These are phyloP conservation scores for Dendrobium catenatum DNA, from an alignment of 106 monocot genomes.

Conservation along the genomic window DNA sequence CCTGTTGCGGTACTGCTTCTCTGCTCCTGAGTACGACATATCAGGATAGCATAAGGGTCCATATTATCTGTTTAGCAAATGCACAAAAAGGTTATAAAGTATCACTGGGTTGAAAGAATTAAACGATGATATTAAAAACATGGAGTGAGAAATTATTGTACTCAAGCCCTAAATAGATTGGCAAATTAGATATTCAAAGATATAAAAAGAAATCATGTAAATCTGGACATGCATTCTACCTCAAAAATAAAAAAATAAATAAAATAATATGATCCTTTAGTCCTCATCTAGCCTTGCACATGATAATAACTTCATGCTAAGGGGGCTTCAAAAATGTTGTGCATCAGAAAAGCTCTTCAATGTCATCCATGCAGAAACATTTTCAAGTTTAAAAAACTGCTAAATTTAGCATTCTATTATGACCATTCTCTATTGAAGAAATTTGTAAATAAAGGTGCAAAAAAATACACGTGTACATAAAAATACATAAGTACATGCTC, in stretches of 20 bases:
- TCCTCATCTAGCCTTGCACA: background rate
- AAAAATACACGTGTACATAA: background rate
- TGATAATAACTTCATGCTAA: background rate
- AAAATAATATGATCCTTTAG: background rate
- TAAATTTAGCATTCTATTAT: background rate
- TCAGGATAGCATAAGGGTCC: constrained; percentile 76
- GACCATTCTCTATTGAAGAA: background rate
- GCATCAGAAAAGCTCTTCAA: background rate
- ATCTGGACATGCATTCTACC: background rate
- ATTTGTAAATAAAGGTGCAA: background rate
- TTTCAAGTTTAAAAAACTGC: background rate
- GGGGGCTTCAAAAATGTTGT: background rate
- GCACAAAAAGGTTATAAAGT: background rate
- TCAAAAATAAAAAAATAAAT: background rate
- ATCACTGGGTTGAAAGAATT: background rate
- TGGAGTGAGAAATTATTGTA: background rate
- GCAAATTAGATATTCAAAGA: background rate
- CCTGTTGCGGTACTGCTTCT: constrained; percentile 71
- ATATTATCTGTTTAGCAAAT: constrained; percentile 39
- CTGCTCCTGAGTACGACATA: constrained; percentile 68
- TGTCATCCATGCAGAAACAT: background rate
- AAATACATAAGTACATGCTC: background rate
- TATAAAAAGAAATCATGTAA: background rate
- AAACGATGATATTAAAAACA: background rate
- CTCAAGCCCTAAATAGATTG: background rate